Base-by-base conservation (phyloP, 495 filamentous ascomycete species). In the Aspergillus diversus region DNA sequence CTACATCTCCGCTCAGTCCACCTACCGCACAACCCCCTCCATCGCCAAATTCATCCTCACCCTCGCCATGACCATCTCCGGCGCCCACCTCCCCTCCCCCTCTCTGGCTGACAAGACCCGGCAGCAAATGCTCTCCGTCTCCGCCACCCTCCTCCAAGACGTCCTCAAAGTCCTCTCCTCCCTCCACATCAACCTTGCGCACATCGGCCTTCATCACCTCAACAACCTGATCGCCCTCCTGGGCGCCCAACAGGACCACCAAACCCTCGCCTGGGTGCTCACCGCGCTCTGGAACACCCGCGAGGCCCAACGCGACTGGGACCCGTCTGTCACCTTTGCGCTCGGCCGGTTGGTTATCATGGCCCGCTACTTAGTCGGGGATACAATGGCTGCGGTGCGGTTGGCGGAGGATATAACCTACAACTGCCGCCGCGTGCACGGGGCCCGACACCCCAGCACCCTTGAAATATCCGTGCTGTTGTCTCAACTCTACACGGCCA, bases 361-460 rank as follows among this genome's bases (percentile, higher is more conserved):
- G n/a, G 74, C 66, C 35, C 74, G 75, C 47, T 78, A 75, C 58
- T 65, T 75, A 12, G 63, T 69, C 15, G 73, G 69, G 33, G 73
- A 78, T 27, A 50, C 61, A 1, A 50, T 65, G 7, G 75, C 72
- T 32, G 75, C 77, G 1, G 50, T 75, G 33, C 77, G 77, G 27
- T 68, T 79, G 7, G 74, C 77, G n/a, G 75, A 79, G 64, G 77
- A 79, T 43, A 75, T 78, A n/a, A 73, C 76, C 3, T 79, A 79
- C 66, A 79, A 79, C 63, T 77, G 73, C 64, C 72, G 72, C n/a
- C 73, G 75, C 32, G 76, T 79, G 17, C 72, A 79, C 59, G 75
- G 75, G n/a, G 61, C 72, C 43, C 72, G 68, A 52, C 71, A 77
- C 66, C 57, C 70, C 27, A 73, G 61, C 52, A 76, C 76, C 12